These are phyloP conservation scores for Pseudotsuga menziesii DNA, from an alignment of 75 land plant genomes.

Conservation along the genomic window DNA sequence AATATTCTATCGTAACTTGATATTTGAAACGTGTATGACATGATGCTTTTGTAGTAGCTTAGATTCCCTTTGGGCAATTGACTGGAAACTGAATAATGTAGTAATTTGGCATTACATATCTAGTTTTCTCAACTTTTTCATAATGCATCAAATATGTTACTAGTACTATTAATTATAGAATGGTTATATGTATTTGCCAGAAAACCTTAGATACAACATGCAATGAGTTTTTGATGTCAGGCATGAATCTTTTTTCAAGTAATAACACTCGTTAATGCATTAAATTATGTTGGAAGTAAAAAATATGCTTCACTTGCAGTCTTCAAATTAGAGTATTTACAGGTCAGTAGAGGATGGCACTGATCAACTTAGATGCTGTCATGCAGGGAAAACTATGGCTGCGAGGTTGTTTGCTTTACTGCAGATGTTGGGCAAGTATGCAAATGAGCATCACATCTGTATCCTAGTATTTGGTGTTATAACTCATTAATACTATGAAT, in stretches of 20 bases:
- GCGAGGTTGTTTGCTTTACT: constrained; percentile 98
- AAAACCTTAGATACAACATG: not conserved
- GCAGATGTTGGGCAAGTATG: constrained; percentile 99
- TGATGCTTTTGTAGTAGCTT: too few relatives aligned
- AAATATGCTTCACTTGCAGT: not conserved
- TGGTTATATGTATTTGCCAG: not conserved
- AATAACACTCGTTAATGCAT: not conserved
- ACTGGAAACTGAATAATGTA: not conserved
- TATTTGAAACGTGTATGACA: too few relatives aligned
- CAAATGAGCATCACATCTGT: too few relatives aligned
- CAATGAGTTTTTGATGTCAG: not conserved
- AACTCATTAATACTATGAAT: too few relatives aligned
- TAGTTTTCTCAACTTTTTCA: not conserved
- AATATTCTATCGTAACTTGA: not conserved
- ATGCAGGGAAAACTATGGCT: constrained; percentile 97
- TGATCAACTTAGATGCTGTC: constrained; percentile 5
- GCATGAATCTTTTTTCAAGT: not conserved
- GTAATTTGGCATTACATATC: not conserved
- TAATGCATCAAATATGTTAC: not conserved
- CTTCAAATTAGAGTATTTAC: not conserved
- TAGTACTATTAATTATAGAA: not conserved
- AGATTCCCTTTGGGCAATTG: too few relatives aligned
- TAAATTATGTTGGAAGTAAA: not conserved
- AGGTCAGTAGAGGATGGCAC: not conserved
- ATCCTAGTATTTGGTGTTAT: too few relatives aligned